A percentile compares a stretch with the other conserved stretches of the same genome.
These are phyloP conservation scores for Alternaria infectoria DNA, from an alignment of 2,329 filamentous ascomycete species.

Conservation along the genomic window DNA sequence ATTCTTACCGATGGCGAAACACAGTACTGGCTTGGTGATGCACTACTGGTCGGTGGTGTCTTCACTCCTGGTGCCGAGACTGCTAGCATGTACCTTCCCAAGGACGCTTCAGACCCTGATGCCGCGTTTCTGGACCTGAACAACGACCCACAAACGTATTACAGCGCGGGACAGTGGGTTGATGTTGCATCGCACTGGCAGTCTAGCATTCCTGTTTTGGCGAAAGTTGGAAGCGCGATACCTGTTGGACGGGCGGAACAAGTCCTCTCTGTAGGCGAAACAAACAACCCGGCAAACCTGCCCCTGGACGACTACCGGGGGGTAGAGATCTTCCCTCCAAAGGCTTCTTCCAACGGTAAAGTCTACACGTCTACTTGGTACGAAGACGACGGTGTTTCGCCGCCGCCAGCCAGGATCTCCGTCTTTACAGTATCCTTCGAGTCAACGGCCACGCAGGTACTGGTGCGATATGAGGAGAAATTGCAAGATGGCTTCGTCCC, in stretches of 20 bases:
- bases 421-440: constrained; percentile 33
- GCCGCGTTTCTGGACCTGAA: constrained; percentile 69
- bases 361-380: constrained; percentile 56
- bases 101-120: constrained; percentile 48
- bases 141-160: constrained; percentile 65
- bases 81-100: constrained; percentile 68
- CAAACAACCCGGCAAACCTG: constrained; percentile 52
- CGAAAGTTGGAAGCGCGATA: constrained; percentile 61
- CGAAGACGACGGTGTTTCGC: constrained; percentile 64
- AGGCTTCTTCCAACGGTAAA: constrained; percentile 45
- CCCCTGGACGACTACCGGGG: constrained; percentile 62
- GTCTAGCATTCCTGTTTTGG: constrained; percentile 62
- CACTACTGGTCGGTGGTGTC: constrained; percentile 70
- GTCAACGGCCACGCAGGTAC: constrained; percentile 52
- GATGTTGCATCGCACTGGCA: constrained; percentile 60
- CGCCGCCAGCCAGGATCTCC: constrained; percentile 41
- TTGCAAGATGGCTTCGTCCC: constrained; percentile 54
- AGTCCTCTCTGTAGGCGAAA: constrained; percentile 60
- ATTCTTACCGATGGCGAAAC: constrained; percentile 68
- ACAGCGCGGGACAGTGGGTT: constrained; percentile 62
- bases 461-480: constrained; percentile 51
- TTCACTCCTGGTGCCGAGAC: constrained; percentile 64
- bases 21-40: constrained; percentile 76
- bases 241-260: constrained; percentile 60
- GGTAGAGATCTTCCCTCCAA: constrained; percentile 64